These are phyloP conservation scores for Candida ponderosae DNA, from an alignment of 805 yeast genomes.

Conservation along the genomic window DNA sequence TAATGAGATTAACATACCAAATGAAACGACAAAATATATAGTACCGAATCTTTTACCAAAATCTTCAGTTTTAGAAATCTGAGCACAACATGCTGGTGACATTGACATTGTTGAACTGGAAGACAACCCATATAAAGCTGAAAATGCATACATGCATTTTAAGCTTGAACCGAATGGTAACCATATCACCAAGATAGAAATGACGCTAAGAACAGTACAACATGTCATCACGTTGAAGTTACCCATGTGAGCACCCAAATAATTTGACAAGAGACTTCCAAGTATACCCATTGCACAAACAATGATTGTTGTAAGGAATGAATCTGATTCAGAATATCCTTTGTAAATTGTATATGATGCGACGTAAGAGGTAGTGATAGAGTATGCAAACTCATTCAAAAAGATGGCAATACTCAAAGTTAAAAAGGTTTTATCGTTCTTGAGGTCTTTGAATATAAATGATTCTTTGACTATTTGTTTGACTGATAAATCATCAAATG, in stretches of 20 bases:
- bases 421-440: slow-evolving; percentile 7
- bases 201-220: slow-evolving; percentile 35
- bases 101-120: slow-evolving; percentile 56
- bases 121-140: slow-evolving; percentile 49
- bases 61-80: slow-evolving; percentile 49
- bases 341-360: slow-evolving; percentile 48
- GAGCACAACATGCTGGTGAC: slow-evolving; percentile 64
- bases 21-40: slow-evolving; percentile 42
- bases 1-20: slow-evolving; percentile 38
- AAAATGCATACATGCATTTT: slow-evolving; percentile 40
- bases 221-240: slow-evolving; percentile 47
- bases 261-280: slow-evolving; percentile 51
- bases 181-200: slow-evolving; percentile 53
- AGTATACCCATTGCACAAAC: slow-evolving; percentile 36
- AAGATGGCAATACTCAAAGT: neutral
- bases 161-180: slow-evolving; percentile 48
- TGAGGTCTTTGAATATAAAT: slow-evolving; percentile 8
- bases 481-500: slow-evolving; percentile 2
- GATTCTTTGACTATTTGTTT: slow-evolving; percentile 2
- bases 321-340: slow-evolving; percentile 35
- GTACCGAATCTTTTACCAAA: slow-evolving; percentile 69
- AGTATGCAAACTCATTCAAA: slow-evolving; percentile 42
- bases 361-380: slow-evolving; percentile 45
- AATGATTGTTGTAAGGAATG: slow-evolving; percentile 28
- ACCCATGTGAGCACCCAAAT: slow-evolving; percentile 46